These are phyloP conservation scores for Suhomyces ambrosiae DNA, from an alignment of 1,139 yeast species.

Conservation along the genomic window DNA sequence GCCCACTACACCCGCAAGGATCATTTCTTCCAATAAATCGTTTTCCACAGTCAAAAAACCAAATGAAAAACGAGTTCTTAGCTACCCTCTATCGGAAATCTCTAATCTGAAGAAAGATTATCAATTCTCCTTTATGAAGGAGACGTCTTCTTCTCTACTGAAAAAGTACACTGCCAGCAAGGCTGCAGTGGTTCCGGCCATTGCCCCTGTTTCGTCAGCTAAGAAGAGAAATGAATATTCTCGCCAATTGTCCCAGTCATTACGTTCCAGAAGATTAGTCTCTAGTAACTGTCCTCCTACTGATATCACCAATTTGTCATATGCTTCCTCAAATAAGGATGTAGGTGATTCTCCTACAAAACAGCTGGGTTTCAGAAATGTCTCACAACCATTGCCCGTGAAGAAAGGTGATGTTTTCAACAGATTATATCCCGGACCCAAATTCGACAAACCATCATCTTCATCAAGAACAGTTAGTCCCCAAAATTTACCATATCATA, in stretches of 20 bases:
- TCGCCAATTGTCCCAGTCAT: conserved; percentile 20
- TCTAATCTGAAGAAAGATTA: conserved; percentile 17
- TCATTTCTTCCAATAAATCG: conserved; percentile 12
- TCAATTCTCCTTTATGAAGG: conserved; percentile 41
- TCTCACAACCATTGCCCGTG: conserved; percentile 15
- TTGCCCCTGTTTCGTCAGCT: conserved; percentile 13
- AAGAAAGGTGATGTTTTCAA: conserved; percentile 17
- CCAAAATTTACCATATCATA: background rate
- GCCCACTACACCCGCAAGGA: conserved; percentile 13
- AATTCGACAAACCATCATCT: conserved; percentile 1
- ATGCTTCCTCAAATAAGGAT: conserved; percentile 5
- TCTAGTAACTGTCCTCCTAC: conserved; percentile 17
- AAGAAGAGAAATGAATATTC: conserved; percentile 24
- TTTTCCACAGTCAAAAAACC: conserved; percentile 15
- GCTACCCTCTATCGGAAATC: conserved; percentile 15
- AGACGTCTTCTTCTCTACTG: conserved; percentile 38
- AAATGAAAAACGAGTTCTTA: conserved; percentile 13
- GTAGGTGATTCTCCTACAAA: conserved; percentile 15
- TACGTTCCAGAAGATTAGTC: conserved; percentile 20
- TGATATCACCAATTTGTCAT: conserved; percentile 22
- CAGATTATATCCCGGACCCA: conserved; percentile 17
- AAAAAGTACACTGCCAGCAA: conserved; percentile 23
- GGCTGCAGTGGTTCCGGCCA: no score
- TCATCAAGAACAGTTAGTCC: background rate
- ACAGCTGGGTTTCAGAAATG: conserved; percentile 8